phyloP scores from a whole-genome alignment of 1,284 basidiomycete genomes.

The Inonotus obliquus region DNA sequence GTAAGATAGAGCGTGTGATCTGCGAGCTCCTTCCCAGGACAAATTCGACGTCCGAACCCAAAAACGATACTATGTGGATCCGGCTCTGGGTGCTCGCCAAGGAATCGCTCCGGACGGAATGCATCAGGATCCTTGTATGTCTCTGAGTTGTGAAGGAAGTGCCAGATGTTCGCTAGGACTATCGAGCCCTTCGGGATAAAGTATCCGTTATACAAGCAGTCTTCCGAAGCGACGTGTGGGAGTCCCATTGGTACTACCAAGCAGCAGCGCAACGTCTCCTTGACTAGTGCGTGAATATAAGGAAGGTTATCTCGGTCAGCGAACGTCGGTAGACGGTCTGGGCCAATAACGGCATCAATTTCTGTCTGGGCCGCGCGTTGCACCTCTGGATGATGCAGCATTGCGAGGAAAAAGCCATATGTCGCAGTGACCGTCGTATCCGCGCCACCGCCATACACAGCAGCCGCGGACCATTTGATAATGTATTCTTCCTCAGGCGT shows the following conservation, averaged over 20 bases:
- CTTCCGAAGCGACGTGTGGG: conserved; percentile 21
- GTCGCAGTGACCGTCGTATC: conserved; percentile 20
- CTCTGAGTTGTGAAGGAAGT: conserved; percentile 19
- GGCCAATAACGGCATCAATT: conserved; percentile 25
- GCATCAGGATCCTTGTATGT: conserved; percentile 20
- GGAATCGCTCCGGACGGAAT: conserved; percentile 23
- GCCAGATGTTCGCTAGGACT: conserved; percentile 18
- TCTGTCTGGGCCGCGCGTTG: conserved; percentile 25
- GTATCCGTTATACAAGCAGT: conserved; percentile 21
- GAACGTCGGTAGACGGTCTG: conserved; percentile 26
- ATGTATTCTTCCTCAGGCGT: conserved; percentile 16
- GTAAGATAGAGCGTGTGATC: conserved; percentile 19
- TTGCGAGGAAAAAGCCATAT: conserved; percentile 20
- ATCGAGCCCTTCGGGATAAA: conserved; percentile 22
- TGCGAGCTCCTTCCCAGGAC: conserved; percentile 20
- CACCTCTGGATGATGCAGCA: conserved; percentile 23
- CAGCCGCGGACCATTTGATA: conserved; percentile 20
- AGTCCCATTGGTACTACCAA: conserved; percentile 22
- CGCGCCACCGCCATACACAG: conserved; percentile 19
- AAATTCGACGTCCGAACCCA: conserved; percentile 21
- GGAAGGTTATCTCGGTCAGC: conserved; percentile 24
- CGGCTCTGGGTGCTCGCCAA: conserved; percentile 14
- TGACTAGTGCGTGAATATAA: conserved; percentile 26
- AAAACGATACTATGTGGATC: conserved; percentile 16
- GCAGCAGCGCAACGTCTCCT: conserved; percentile 27